Evolutionary conservation across 2,329 filamentous ascomycete species (phyloP).

Genomic region (Xylariaceae sp.): DNA sequence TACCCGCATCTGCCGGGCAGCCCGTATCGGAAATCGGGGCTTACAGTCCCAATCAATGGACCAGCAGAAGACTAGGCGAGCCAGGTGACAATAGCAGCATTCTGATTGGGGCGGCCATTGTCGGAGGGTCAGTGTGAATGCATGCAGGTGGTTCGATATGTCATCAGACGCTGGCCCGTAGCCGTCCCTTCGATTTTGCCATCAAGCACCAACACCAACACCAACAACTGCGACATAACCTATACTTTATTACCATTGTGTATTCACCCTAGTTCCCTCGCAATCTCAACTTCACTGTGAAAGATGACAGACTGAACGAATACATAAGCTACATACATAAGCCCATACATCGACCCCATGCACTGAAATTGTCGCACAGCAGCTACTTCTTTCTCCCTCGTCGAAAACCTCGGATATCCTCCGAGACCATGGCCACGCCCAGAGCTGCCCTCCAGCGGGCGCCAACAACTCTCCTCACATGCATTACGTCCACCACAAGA

Average conservation of each 20-base stretch:
- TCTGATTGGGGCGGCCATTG: slow-evolving; percentile 35
- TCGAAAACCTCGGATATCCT: not conserved
- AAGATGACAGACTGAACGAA: too few species aligned
- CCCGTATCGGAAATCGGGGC: not conserved
- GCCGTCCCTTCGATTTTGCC: slow-evolving; percentile 10
- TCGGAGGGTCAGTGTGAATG: slow-evolving; percentile 23
- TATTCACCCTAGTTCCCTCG: slow-evolving; percentile 1
- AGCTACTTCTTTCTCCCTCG: slow-evolving; percentile 1
- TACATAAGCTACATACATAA: too few species aligned
- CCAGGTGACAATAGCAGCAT: slow-evolving; percentile 26
- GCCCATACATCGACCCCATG: not conserved
- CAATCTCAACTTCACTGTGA: not conserved
- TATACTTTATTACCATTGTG: too few species aligned
- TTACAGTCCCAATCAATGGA: too few species aligned
- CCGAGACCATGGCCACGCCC: slow-evolving; percentile 40
- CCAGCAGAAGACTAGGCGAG: not conserved
- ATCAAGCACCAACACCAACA: slow-evolving; percentile 10
- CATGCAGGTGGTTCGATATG: slow-evolving; percentile 15
- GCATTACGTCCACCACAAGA: slow-evolving; percentile 34
- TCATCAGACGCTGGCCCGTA: slow-evolving; percentile 23
- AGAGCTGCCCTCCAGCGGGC: slow-evolving; percentile 32
- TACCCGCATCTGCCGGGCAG: not conserved
- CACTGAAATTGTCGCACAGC: not conserved
- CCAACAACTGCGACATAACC: not conserved
- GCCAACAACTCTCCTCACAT: slow-evolving; percentile 23